Evolutionary conservation across 768 basidiomycete species (phyloP).

Genomic region (Scleroderma bovista): DNA sequence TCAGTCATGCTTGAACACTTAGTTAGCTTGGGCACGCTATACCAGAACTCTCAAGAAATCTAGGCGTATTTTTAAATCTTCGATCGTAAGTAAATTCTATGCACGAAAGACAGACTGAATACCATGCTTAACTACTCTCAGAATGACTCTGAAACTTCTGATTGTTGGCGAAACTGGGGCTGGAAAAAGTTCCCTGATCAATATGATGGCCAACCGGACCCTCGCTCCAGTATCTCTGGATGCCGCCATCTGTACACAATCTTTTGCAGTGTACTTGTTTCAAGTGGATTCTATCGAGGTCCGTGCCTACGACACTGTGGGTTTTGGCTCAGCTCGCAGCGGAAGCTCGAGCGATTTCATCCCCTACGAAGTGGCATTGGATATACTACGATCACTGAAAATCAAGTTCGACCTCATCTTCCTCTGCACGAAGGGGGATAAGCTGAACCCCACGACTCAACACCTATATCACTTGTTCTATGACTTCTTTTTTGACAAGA

Average conservation of each 20-base stretch:
- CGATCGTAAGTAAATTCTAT: no score
- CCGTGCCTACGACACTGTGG: conserved; percentile 8
- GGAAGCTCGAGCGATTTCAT: not conserved
- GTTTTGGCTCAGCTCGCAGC: conserved; percentile 10
- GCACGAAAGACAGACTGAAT: no score
- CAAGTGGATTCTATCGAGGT: conserved; percentile 2
- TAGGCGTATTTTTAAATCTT: no score
- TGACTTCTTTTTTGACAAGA: conserved; percentile 28
- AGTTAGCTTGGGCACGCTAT: no score
- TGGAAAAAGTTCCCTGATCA: conserved; percentile 32
- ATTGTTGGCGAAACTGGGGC: conserved; percentile 6
- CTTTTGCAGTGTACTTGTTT: conserved; percentile 4
- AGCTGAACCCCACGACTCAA: not conserved
- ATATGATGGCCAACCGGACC: conserved; percentile 22
- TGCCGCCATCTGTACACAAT: conserved; percentile 25
- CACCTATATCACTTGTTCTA: conserved; percentile 17
- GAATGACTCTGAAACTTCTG: not conserved
- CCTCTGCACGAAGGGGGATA: conserved; percentile 1
- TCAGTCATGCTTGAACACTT: no score
- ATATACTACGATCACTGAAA: conserved; percentile 20
- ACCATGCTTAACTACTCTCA: not conserved
- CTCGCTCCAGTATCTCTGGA: conserved; percentile 18
- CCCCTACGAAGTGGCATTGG: conserved; percentile 12
- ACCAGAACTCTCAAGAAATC: no score
- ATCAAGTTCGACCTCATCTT: conserved; percentile 16